Base-by-base conservation (phyloP, 495 filamentous ascomycete species). In the Cenococcum geophilum region DNA sequence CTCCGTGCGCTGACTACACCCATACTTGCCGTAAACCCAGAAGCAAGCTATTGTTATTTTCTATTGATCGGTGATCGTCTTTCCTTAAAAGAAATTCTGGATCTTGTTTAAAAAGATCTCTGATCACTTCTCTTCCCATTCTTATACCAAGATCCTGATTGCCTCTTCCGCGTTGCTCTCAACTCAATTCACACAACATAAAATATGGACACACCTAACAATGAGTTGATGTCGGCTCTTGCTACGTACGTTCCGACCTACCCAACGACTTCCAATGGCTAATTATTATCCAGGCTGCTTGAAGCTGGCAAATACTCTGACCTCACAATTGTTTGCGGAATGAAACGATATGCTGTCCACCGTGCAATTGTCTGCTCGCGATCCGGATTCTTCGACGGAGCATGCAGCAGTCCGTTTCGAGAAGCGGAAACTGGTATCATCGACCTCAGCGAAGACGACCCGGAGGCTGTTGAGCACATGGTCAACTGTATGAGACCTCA, bases 391-490 rank as follows among this genome's bases (percentile, higher is more conserved):
- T 76, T 77, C 60, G 73, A 74, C 32, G 69, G 69, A 27, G 74
- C 74, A 22, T 73, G 70, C 62, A 65, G 72, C 58, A 63, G 59
- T 37, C 54, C 60, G 4, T 75, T 74, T 51, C 40, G 45, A 37
- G 73, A 76, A 63, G 59, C 74, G 6, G 18, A 60, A 11, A 71
- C 69, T 12, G 64, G 74, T 8, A 60, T 66, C 6, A 75, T 76
- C 54, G 73, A 76, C 53, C 69, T 76, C 6, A 71, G 71, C 27
- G 71, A 75, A 52, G 75, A 75, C 42, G 74, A 77, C 58, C 62
- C 73, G 48, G 74, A 76, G 36, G 73, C 73, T 9, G 74, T 77
- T 35, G 69, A 75, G 34, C 71, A 75, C 40, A 76, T 76, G 74
- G 71, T 76, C n/a, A 42, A 75, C 60, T 76, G 70, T 75, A 52